Evolutionary conservation across 257 asterid genomes (phyloP), one percentile per base, ranked within the genome.

Genomic region (Coffea canephora): DNA sequence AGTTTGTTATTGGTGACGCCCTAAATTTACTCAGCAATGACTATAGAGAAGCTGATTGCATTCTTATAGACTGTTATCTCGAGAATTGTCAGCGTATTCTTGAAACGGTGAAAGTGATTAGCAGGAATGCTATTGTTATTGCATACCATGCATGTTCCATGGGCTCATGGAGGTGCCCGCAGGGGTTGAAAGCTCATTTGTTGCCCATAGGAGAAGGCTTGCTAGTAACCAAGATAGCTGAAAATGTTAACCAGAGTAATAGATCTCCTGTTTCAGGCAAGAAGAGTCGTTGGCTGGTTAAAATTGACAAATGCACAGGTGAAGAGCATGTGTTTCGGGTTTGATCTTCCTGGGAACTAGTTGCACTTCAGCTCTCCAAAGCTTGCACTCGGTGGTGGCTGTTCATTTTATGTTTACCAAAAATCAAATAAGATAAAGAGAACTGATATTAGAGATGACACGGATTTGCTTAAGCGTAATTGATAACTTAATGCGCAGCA

Each of bases 171-270:
- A 80, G 77, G 36, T 79, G 82, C 9, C 61, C 80, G 78, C 85
- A 82, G 74, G 81, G 77, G 0, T 61, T 77, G 65, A 76, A 88
- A 0, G 87, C 87, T 19, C 92, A 90, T 69, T 80, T 91, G 78
- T 83, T 93, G 81, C 97, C 97, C 0, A 90, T 93, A 27, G 95
- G 94, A 68, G 94, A 86, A 71, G 97, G 94, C 16, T 43, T 93
- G 79, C 67, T 93, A 77, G 83, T 93, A 23, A 85, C 88, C 5
- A 84, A 89, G 76, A 73, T 79, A 18, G 79, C 75, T 27, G 80
- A 70, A 21, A 79, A 57, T 8, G 72, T 21, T 23, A 70, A 43
- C 15, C 43, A 49, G 43, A 80, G 69, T 3, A 4, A 74, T 31
- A 87, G 39, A 27, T 77, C 46, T 43, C 62, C 59, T 39, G 79